phyloP scores from a whole-genome alignment of 164 flowering plant genomes.

The Cinnamomum chago region DNA sequence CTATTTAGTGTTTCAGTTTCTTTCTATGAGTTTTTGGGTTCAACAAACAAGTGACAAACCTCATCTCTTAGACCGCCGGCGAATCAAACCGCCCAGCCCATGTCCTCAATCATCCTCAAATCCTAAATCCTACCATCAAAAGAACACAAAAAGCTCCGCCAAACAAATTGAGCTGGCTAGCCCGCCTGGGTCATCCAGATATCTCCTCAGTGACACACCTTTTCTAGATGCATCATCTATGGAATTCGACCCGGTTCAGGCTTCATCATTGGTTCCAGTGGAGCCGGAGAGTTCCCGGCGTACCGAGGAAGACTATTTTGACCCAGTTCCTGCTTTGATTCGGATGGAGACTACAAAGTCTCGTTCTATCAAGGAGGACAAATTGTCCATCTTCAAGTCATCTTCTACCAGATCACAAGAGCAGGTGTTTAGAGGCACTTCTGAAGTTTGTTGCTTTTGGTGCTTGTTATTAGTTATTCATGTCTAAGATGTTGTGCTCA shows the following conservation, averaged over 20 bases:
- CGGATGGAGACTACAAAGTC: slow-evolving; percentile 17
- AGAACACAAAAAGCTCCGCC: slow-evolving; percentile 35
- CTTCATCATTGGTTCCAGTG: neutral
- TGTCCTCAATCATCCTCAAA: slow-evolving; percentile 37
- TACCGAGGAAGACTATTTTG: slow-evolving; percentile 12
- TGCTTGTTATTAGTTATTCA: neutral
- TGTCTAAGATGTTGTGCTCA: neutral
- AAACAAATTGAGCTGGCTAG: slow-evolving; percentile 28
- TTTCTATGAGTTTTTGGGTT: too few species aligned
- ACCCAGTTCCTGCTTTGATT: slow-evolving; percentile 28
- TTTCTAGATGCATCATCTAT: slow-evolving; percentile 26
- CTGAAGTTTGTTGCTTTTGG: neutral
- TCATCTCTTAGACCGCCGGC: slow-evolving; percentile 20
- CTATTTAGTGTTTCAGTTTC: too few species aligned
- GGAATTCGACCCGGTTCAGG: neutral
- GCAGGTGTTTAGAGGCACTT: slow-evolving; percentile 29
- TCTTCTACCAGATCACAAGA: slow-evolving; percentile 16
- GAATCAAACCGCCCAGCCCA: slow-evolving; percentile 17
- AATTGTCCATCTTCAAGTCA: slow-evolving; percentile 20
- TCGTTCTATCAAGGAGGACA: slow-evolving; percentile 5
- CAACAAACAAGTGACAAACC: too few species aligned
- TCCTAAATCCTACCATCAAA: slow-evolving; percentile 34
- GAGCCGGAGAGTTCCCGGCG: slow-evolving; percentile 1
- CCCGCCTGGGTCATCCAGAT: slow-evolving; percentile 49
- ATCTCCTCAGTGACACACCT: slow-evolving; percentile 43